These are phyloP conservation scores for Cyclostephanos invisitatus DNA, from an alignment of 108 stramenopile genomes.

Conservation along the genomic window DNA sequence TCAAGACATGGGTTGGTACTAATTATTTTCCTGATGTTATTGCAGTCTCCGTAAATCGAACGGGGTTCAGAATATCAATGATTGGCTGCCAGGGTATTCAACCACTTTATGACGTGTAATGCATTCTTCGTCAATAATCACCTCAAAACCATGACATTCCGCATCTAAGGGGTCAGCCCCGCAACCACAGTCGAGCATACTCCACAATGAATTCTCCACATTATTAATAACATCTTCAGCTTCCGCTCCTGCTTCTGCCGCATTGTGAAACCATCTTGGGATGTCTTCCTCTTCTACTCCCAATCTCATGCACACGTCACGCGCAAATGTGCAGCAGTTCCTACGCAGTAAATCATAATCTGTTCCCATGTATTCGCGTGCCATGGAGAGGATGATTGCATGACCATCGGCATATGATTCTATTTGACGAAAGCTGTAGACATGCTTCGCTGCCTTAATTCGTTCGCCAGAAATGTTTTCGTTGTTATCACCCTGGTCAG, in stretches of 20 bases:
- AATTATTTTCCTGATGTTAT: too few relatives aligned
- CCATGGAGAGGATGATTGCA: slow-evolving; percentile 66
- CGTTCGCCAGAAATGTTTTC: background rate
- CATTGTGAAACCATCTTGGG: slow-evolving; percentile 81
- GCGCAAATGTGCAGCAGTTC: slow-evolving; percentile 86
- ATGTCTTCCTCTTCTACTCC: slow-evolving; percentile 79
- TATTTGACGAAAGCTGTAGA: slow-evolving; percentile 42
- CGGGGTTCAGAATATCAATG: background rate
- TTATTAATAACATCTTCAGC: slow-evolving; percentile 62
- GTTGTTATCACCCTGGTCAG: background rate
- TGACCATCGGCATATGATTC: slow-evolving; percentile 62
- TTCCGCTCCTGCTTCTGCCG: slow-evolving; percentile 64
- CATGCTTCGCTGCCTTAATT: slow-evolving; percentile 6
- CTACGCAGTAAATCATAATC: slow-evolving; percentile 83
- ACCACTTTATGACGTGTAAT: slow-evolving; percentile 21
- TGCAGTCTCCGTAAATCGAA: background rate
- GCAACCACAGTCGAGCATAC: slow-evolving; percentile 32
- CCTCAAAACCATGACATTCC: slow-evolving; percentile 48
- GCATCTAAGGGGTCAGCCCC: slow-evolving; percentile 16
- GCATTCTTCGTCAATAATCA: slow-evolving; percentile 21
- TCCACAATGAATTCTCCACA: slow-evolving; percentile 38
- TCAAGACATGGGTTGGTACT: too few relatives aligned
- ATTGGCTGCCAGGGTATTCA: slow-evolving; percentile 23
- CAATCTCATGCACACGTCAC: slow-evolving; percentile 72
- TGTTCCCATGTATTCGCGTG: slow-evolving; percentile 67